phyloP scores from a whole-genome alignment of 768 basidiomycete species.

The Lactarius pseudohatsudake region DNA sequence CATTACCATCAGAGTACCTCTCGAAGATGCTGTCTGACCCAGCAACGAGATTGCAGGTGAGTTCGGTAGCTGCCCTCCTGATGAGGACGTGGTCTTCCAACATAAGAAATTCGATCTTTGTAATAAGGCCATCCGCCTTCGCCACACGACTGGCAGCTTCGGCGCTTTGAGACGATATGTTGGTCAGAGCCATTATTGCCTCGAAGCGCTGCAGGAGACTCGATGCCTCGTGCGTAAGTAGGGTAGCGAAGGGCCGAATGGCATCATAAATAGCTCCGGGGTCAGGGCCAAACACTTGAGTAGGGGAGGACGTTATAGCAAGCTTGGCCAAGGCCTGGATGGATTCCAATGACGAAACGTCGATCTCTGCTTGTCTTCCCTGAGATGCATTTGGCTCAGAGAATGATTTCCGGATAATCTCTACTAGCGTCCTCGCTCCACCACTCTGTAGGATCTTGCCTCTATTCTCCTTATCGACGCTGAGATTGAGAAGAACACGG shows the following conservation, averaged over 20 bases:
- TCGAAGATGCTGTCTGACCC: constrained; percentile 76
- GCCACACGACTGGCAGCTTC: constrained; percentile 68
- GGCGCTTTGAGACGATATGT: constrained; percentile 77
- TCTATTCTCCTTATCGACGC: constrained; percentile 76
- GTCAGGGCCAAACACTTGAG: constrained; percentile 88
- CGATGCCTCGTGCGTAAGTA: constrained; percentile 69
- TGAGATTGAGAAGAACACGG: constrained; percentile 64
- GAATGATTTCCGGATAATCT: constrained; percentile 53
- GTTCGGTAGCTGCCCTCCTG: constrained; percentile 84
- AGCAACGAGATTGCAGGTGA: constrained; percentile 86
- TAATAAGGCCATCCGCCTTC: constrained; percentile 55
- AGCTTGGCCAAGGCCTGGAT: constrained; percentile 93
- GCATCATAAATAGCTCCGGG: constrained; percentile 74
- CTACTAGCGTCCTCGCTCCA: constrained; percentile 64
- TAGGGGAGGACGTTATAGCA: constrained; percentile 86
- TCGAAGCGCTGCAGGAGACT: constrained; percentile 86
- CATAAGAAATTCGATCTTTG: constrained; percentile 68
- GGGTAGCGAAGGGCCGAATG: constrained; percentile 74
- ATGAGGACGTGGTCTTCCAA: constrained; percentile 82
- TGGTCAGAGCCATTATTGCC: constrained; percentile 93
- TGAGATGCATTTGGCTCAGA: constrained; percentile 37
- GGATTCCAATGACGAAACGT: constrained; percentile 52
- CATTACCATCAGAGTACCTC: constrained; percentile 52
- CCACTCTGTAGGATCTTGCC: constrained; percentile 76
- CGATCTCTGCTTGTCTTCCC: constrained; percentile 36